Base-by-base conservation (phyloP, 2,329 filamentous ascomycete genomes). In the Periconia digitata region DNA sequence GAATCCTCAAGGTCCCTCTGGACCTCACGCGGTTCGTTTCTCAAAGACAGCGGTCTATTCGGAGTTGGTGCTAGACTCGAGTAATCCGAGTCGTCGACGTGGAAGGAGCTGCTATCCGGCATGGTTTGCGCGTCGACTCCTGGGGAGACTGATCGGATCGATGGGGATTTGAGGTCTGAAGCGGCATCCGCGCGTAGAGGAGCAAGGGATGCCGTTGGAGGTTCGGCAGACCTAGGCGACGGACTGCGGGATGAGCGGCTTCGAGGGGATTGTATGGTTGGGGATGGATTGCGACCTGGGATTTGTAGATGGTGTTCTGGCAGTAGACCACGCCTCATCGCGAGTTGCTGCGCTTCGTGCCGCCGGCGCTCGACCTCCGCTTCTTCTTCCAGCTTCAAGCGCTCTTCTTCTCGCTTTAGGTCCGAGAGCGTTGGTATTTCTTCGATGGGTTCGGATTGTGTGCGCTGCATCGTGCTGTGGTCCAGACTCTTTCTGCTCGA, bases 371-470 rank as follows among this genome's bases (percentile, higher is more conserved):
- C 70, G 21, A 85, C 71, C 32, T 77, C 75, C 3, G 69, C 67
- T 60, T 86, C 84, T 62, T 87, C 82, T 60, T 84, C 72, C 27
- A 71, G 57, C 40, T 74, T 76, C 0, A 78, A 65, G 23, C 70
- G 72, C 18, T 81, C 78, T 62, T 86, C 84, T 67, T 86, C 81
- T 27, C 73, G 73, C 57, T 79, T 78, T 12, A 86, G 62, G 45
- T 84, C 81, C 5, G 70, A 72, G 38, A 85, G 70, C 2, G 80
- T 78, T 0, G 79, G 74, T 2, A 75, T 68, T 35, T 71, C 65
- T 39, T 60, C 57, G 32, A 69, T 55, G 6, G 50, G 44, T 18
- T 55, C 57, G 0, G 66, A 62, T 29, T 59, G 48, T 3, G 65
- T 58, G n/a, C 55, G 59, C 41, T 66, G 65, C 27, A 10, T n/a